A percentile compares a stretch with the other conserved stretches of the same genome.
phyloP scores from a whole-genome alignment of 805 yeast genomes.

The Wickerhamiella vanderwaltii region DNA sequence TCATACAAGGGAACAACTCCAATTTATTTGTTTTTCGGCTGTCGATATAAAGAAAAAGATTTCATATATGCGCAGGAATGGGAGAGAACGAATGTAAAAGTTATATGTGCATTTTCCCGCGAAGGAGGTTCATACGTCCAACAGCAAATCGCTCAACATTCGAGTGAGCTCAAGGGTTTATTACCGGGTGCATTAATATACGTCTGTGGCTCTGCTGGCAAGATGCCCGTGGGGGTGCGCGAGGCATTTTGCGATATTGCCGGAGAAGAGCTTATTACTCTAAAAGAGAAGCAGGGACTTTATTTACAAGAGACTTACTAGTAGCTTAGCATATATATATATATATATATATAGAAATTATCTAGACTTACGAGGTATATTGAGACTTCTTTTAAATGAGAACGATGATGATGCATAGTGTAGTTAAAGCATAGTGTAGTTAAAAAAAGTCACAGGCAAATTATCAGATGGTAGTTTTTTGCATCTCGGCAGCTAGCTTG shows the following conservation, averaged over 20 bases:
- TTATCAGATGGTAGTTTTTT: no score
- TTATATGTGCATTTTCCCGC: constrained; percentile 36
- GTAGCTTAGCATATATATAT: no score
- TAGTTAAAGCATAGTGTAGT: no score
- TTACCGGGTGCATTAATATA: constrained; percentile 50
- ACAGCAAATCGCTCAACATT: constrained; percentile 46
- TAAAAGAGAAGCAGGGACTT: constrained; percentile 50
- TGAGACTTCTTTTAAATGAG: no score
- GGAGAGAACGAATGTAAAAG: constrained; percentile 29
- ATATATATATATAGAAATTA: no score
- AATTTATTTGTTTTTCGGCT: constrained; percentile 60
- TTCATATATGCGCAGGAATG: constrained; percentile 50
- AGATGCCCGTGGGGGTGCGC: constrained; percentile 83
- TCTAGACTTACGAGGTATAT: no score
- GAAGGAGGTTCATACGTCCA: constrained; percentile 58
- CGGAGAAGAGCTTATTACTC: constrained; percentile 37
- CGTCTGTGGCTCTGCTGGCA: constrained; percentile 88
- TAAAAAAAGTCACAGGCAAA: no score
- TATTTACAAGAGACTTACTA: constrained; percentile 89
- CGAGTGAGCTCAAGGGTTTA: constrained; percentile 40
- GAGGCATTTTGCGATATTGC: constrained; percentile 59
- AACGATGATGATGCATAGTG: no score
- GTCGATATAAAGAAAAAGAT: constrained; percentile 54
- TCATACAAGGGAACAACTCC: constrained; percentile 21
- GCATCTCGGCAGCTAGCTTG: neutral